Percentiles rank a stretch among this genome's conserved stretches.
phyloP scores from a whole-genome alignment of 2,329 filamentous ascomycete genomes.

The Arthrobotrys megalospora region DNA sequence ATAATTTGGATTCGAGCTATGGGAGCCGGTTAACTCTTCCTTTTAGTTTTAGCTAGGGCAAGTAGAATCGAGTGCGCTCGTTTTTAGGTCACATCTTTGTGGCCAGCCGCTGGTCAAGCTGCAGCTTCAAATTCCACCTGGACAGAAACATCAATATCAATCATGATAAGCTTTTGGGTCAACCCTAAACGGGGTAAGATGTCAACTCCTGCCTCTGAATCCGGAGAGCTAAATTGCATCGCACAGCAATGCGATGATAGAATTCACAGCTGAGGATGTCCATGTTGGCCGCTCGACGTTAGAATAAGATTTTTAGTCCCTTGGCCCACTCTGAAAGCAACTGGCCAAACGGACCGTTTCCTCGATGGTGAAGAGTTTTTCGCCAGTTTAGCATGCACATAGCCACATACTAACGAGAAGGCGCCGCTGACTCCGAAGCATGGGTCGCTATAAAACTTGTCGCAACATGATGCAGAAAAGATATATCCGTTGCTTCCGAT shows the following conservation, averaged over 20 bases:
- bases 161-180: slow-evolving; percentile 21
- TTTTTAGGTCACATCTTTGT: slow-evolving; percentile 7
- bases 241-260: slow-evolving; percentile 9
- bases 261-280: not conserved
- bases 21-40: slow-evolving; percentile 5
- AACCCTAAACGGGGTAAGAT: slow-evolving; percentile 16
- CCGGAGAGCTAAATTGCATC: slow-evolving; percentile 3
- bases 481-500: slow-evolving; percentile 22
- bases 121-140: not conserved
- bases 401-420: slow-evolving; percentile 43
- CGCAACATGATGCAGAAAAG: not conserved
- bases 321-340: slow-evolving; percentile 29
- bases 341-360: slow-evolving; percentile 50
- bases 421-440: slow-evolving; percentile 46
- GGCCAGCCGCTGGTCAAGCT: not conserved
- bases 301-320: slow-evolving; percentile 56
- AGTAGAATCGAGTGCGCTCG: slow-evolving; percentile 7
- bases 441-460: not conserved
- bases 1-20: slow-evolving; percentile 26
- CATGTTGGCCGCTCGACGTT: slow-evolving; percentile 38
- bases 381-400: slow-evolving; percentile 47
- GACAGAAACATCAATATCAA: not conserved
- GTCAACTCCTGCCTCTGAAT: slow-evolving; percentile 27
- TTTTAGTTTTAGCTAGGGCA: not conserved
- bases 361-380: slow-evolving; percentile 6